Evolutionary conservation across 2,329 filamentous ascomycete species (phyloP).

Genomic region (Trichoderma harzianum): DNA sequence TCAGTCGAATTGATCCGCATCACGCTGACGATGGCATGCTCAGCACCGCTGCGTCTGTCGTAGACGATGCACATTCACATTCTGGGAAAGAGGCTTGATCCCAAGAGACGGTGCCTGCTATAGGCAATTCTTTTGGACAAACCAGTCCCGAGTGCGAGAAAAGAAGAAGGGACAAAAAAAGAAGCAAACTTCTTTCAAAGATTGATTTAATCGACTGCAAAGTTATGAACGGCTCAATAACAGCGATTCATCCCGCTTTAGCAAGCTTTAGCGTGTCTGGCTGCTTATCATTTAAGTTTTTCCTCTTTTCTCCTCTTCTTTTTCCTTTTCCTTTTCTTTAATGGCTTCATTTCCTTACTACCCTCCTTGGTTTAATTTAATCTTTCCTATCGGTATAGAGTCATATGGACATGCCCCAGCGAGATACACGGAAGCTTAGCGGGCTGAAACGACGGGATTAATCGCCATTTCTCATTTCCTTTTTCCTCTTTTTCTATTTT

Average conservation of each 20-base stretch:
- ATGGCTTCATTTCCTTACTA: not conserved
- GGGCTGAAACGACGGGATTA: not conserved
- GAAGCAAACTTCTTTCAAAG: not conserved
- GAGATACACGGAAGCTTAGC: not conserved
- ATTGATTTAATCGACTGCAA: not conserved
- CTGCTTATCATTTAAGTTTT: not conserved
- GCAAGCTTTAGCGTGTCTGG: constrained; percentile 10
- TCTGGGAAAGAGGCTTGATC: not conserved
- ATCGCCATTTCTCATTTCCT: not conserved
- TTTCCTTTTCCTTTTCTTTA: not conserved
- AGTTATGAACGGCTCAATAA: not conserved
- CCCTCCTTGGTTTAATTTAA: constrained; percentile 5
- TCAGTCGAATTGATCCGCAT: constrained; percentile 52
- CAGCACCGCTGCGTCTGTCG: constrained; percentile 55
- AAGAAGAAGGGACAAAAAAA: not conserved
- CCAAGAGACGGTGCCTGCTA: not conserved
- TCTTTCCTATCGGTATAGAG: constrained; percentile 4
- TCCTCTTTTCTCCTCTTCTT: not conserved
- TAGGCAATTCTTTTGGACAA: not conserved
- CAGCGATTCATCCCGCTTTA: not conserved
- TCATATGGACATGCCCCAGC: constrained; percentile 1
- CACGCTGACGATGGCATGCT: constrained; percentile 44
- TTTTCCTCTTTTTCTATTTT: not conserved
- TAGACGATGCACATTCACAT: constrained; percentile 37
- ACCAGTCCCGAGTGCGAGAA: not conserved